Percentiles rank a stretch among this genome's conserved stretches.
Evolutionary conservation across 306 rosid species (phyloP).

Genomic region (Vigna mungo): DNA sequence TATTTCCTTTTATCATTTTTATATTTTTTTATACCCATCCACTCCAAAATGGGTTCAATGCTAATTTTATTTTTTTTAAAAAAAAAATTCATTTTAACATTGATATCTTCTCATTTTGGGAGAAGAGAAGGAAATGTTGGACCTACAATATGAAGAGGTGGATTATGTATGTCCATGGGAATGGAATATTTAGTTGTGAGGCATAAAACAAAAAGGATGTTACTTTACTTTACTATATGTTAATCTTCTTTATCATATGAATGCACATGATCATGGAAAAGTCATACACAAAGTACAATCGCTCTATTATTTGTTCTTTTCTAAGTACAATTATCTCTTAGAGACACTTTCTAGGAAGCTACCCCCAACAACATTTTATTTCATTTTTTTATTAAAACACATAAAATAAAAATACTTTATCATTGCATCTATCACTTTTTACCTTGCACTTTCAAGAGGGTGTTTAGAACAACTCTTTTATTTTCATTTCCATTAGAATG

Average conservation of each 20-base stretch:
- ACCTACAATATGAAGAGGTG: conserved; percentile 12
- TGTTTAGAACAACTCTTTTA: no score
- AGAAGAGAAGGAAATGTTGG: not conserved
- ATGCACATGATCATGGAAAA: conserved; percentile 33
- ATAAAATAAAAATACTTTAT: no score
- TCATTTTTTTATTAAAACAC: not conserved
- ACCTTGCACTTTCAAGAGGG: no score
- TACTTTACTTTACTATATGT: conserved; percentile 41
- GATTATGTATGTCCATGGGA: conserved; percentile 23
- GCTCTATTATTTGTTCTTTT: conserved; percentile 4
- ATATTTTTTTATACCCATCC: no score
- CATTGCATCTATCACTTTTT: no score
- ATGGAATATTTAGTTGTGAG: conserved; percentile 43
- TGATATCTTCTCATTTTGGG: no score
- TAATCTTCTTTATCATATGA: not conserved
- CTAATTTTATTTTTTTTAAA: not conserved
- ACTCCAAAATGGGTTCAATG: no score
- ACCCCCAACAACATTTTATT: not conserved
- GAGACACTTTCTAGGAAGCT: not conserved
- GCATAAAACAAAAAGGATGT: conserved; percentile 45
- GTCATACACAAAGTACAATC: not conserved
- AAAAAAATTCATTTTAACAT: not conserved
- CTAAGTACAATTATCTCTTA: not conserved
- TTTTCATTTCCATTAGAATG: no score
- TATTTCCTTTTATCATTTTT: no score